Conservation (phyloP, 306 rosid genomes). For the Pterocarpus santalinus region DNA sequence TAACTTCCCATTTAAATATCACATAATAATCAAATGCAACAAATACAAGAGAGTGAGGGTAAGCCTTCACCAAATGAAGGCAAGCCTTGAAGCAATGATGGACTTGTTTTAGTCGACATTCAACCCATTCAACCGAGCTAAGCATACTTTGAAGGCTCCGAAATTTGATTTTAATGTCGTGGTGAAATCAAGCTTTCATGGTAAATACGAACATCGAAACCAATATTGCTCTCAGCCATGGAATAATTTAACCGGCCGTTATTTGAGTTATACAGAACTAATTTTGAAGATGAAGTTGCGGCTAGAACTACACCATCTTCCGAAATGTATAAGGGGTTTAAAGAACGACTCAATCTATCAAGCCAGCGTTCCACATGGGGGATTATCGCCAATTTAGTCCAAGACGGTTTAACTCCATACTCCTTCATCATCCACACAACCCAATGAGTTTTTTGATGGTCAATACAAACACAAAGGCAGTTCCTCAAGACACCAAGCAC, state of each 20-base stretch:
- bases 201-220: neutral
- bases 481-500: neutral
- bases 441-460: neutral
- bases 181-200: constrained; percentile 40
- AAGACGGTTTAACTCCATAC: constrained; percentile 19
- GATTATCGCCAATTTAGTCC: constrained; percentile 33
- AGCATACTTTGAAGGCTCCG: neutral
- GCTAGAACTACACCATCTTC: constrained; percentile 11
- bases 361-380: neutral
- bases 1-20: no score
- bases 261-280: neutral
- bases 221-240: neutral
- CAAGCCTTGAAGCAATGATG: no score
- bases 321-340: neutral
- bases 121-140: no score
- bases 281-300: no score
- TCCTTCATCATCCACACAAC: constrained; percentile 37
- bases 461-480: constrained; percentile 31
- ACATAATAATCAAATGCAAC: no score
- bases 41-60: no score
- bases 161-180: neutral
- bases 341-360: neutral
- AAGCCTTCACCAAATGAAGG: no score
- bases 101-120: no score
- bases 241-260: neutral